These are phyloP conservation scores for Eucalyptus pauciflora DNA, from an alignment of 345 rosid species.

Conservation along the genomic window DNA sequence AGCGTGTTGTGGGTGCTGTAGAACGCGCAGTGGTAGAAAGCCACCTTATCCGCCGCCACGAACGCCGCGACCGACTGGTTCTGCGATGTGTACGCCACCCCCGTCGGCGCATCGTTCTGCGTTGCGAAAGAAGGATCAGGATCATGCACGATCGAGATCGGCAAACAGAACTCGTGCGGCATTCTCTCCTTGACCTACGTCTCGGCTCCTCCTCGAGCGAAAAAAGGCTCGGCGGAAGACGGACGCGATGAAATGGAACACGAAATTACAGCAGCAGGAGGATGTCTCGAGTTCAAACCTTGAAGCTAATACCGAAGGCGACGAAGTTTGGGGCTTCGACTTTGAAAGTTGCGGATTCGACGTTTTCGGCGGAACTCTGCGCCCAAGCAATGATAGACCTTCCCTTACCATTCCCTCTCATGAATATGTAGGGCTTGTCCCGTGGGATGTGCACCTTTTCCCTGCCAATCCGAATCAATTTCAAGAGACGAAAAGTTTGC, in stretches of 20 bases:
- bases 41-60: slow-evolving; percentile 69
- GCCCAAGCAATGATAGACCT: slow-evolving; percentile 50
- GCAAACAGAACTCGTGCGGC: too few species aligned
- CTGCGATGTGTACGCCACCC: slow-evolving; percentile 83
- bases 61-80: slow-evolving; percentile 91
- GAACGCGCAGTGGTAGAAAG: slow-evolving; percentile 89
- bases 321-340: slow-evolving; percentile 57
- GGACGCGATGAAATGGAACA: neutral
- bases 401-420: slow-evolving; percentile 96
- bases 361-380: slow-evolving; percentile 42
- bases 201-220: neutral
- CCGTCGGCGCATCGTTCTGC: slow-evolving; percentile 88
- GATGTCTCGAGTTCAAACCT: slow-evolving; percentile 12
- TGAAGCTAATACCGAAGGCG: slow-evolving; percentile 80
- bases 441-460: slow-evolving; percentile 69
- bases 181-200: neutral
- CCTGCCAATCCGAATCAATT: slow-evolving; percentile 8
- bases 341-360: slow-evolving; percentile 64
- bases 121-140: neutral
- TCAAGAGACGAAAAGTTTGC: neutral
- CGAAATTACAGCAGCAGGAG: neutral
- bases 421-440: slow-evolving; percentile 62
- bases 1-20: slow-evolving; percentile 83
- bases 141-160: neutral
- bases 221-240: neutral